These are phyloP conservation scores for Benincasa hispida DNA, from an alignment of 306 rosid species.

Conservation along the genomic window DNA sequence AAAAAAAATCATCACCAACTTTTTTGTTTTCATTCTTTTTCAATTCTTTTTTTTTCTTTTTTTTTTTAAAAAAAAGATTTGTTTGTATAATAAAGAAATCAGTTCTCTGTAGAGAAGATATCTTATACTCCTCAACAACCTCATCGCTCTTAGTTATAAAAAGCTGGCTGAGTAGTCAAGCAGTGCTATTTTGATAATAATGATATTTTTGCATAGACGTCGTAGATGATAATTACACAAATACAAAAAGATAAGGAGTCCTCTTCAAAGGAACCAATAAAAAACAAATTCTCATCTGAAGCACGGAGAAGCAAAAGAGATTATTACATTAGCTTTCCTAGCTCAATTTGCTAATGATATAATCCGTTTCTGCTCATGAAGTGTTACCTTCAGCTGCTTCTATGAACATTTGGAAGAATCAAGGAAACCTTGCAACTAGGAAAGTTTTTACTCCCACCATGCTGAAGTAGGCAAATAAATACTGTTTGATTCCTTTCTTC, in stretches of 20 bases:
- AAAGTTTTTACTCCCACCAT: not conserved
- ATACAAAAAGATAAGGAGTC: not conserved
- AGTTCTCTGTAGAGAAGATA: not conserved
- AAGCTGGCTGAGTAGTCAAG: not conserved
- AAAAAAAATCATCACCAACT: not conserved
- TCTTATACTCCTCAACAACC: not conserved
- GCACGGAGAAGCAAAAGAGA: not conserved
- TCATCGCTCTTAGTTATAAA: not conserved
- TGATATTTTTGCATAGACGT: not conserved
- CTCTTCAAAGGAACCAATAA: not conserved
- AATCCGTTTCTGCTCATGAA: not conserved
- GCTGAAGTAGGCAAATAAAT: not conserved
- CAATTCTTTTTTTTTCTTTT: not conserved
- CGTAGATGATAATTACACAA: not conserved
- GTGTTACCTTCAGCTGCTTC: not conserved
- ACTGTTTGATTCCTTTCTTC: not conserved
- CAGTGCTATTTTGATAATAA: not conserved
- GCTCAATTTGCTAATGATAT: not conserved
- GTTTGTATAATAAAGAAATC: not conserved
- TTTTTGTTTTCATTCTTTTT: not conserved
- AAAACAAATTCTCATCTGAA: not conserved
- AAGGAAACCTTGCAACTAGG: not conserved
- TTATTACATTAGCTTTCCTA: not conserved
- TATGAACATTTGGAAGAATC: not conserved
- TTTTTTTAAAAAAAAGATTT: too few species aligned